Base-by-base conservation (phyloP, 2,329 filamentous ascomycete species). In the Nigrospora osmanthi region DNA sequence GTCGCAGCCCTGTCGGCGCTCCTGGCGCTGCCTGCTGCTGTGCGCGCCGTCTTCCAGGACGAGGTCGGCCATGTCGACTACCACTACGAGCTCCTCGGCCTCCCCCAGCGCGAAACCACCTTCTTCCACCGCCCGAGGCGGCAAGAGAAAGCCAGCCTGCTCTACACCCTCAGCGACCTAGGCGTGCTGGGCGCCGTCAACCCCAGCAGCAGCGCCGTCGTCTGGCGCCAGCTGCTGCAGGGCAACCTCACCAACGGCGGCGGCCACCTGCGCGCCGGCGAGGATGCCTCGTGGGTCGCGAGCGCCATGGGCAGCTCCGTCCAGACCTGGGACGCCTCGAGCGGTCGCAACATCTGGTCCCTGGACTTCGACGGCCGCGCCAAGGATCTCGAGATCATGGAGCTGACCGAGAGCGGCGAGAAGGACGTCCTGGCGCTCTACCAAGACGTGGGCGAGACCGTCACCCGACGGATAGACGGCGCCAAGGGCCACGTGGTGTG, bases 51-150 rank as follows among this genome's bases (percentile, higher is more conserved):
- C 48, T 95, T 89, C 70, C 75, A 79, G 54, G 93, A 98, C 61
- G 91, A 98, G 66, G 89, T 94, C 54, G 90, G 83, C 70, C 78
- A 88, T 57, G 80, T 94, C 63, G 93, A 98, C 68, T 97, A 89
- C 70, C 91, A 97, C 68, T 83, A 95, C 70, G 81, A 87, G 52
- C 82, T 97, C 40, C 72, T 98, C 58, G 93, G 93, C 58, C 69
- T 87, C 34, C 89, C 93, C 44, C 85, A 85, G 62, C 73, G 80
- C 62, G 80, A 87, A 51, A 87, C 88, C 49, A 96, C 91, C 55
- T 94, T 97, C 76, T 97, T 97, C 79, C 89, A 96, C 69, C 85
- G 83, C 55, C 91, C 93, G 35, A 78, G 85, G 58, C 76, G 80
- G 50, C 80, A 83, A 54, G 90, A 91, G 50, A 89, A 87, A 64